Evolutionary conservation across 2,329 filamentous ascomycete genomes (phyloP).

Genomic region (Diaporthe longicolla): DNA sequence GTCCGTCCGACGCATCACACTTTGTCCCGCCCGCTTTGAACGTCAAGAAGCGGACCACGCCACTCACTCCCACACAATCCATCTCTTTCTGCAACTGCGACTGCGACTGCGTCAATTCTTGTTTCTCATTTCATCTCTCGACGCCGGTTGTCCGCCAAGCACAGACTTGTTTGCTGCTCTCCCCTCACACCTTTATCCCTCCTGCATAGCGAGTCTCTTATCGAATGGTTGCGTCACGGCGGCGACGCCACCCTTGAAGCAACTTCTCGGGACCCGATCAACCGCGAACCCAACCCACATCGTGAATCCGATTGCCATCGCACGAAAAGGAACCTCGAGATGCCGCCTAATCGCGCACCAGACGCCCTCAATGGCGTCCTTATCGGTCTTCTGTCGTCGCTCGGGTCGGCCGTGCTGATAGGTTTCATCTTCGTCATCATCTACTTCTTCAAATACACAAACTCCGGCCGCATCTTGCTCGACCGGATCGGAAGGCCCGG

Average conservation of each 20-base stretch:
- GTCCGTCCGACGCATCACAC: conserved; percentile 30
- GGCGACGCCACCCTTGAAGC: conserved; percentile 45
- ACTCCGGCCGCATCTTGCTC: conserved; percentile 88
- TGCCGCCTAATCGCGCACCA: conserved; percentile 46
- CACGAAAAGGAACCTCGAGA: conserved; percentile 36
- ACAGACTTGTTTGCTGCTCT: conserved; percentile 9
- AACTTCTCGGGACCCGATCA: conserved; percentile 29
- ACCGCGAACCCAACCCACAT: background rate
- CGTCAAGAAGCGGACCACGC: conserved; percentile 28
- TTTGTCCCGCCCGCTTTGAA: conserved; percentile 29
- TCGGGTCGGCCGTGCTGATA: conserved; percentile 90
- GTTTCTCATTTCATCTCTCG: conserved; percentile 15
- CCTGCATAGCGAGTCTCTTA: conserved; percentile 37
- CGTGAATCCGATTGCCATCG: conserved; percentile 5
- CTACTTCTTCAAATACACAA: conserved; percentile 95
- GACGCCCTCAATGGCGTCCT: conserved; percentile 81
- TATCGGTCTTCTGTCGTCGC: conserved; percentile 94
- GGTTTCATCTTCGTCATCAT: conserved; percentile 84
- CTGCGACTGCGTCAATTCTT: conserved; percentile 23
- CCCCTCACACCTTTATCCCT: background rate
- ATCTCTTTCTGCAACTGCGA: conserved; percentile 19
- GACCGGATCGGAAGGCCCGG: conserved; percentile 94
- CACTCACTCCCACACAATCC: conserved; percentile 28
- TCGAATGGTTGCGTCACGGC: conserved; percentile 44
- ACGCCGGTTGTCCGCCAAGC: background rate